Percentiles rank a stretch among this genome's conserved stretches.
These are phyloP conservation scores for Xylaria sp. DNA, from an alignment of 2,329 filamentous ascomycete species.

Conservation along the genomic window DNA sequence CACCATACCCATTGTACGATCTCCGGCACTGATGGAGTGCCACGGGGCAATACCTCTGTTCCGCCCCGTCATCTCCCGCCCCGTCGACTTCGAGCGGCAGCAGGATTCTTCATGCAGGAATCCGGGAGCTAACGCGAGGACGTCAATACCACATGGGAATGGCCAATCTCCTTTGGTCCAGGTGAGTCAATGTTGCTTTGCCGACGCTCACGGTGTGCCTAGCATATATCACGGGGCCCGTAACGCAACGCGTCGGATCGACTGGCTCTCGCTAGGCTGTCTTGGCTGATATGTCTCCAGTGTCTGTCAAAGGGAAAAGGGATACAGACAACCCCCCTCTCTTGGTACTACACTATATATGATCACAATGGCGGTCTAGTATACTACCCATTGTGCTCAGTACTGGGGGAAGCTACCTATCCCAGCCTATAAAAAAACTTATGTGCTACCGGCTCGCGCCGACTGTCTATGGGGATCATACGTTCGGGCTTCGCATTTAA, in stretches of 20 bases:
- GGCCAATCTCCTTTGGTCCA: background rate
- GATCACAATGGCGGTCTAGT: background rate
- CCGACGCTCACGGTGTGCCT: background rate
- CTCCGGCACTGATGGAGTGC: background rate
- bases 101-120: background rate
- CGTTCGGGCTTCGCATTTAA: constrained; percentile 1
- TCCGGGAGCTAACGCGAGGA: background rate
- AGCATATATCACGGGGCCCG: background rate
- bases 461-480: too few relatives aligned
- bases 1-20: constrained; percentile 1
- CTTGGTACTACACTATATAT: background rate
- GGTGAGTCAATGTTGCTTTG: background rate
- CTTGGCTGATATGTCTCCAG: background rate
- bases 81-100: too few relatives aligned
- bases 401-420: background rate
- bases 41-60: background rate
- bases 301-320: too few relatives aligned
- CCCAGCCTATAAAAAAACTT: background rate
- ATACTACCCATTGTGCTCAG: background rate
- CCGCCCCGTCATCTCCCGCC: background rate
- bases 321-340: background rate
- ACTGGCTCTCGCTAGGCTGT: background rate
- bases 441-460: too few relatives aligned
- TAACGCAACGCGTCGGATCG: background rate
- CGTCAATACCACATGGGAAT: background rate